Evolutionary conservation across 2,329 filamentous ascomycete species (phyloP).

Genomic region (Colletotrichum sp.): DNA sequence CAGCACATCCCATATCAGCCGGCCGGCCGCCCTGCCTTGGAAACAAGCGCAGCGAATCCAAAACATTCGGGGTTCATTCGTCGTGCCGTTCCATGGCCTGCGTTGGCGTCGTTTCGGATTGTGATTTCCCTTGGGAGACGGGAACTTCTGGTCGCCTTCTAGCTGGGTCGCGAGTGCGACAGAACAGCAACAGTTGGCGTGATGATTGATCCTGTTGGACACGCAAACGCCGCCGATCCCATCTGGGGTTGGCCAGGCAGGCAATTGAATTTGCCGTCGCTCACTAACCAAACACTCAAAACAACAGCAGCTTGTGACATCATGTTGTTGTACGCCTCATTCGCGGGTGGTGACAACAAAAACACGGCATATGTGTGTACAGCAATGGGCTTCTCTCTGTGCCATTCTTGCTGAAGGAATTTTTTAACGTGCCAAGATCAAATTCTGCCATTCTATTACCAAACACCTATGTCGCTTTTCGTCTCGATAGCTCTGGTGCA

Average conservation of each 20-base stretch:
- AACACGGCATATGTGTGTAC: conserved; percentile 64
- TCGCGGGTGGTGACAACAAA: background rate
- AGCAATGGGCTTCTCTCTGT: conserved; percentile 56
- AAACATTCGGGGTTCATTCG: background rate
- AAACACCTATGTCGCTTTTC: conserved; percentile 53
- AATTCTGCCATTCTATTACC: conserved; percentile 58
- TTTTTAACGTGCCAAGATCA: conserved; percentile 60
- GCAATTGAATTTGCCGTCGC: background rate
- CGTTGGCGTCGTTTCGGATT: conserved; percentile 3
- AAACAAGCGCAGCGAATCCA: background rate
- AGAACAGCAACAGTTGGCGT: background rate
- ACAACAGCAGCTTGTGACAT: background rate
- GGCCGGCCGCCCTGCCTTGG: background rate
- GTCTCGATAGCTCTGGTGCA: conserved; percentile 46
- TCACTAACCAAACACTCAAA: background rate
- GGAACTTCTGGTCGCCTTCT: background rate
- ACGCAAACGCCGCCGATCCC: background rate
- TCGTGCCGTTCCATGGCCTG: background rate
- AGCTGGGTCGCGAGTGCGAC: background rate
- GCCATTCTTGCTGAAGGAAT: conserved; percentile 63
- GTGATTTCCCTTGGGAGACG: background rate
- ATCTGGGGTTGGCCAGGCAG: background rate
- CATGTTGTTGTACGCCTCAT: background rate
- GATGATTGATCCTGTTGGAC: background rate
- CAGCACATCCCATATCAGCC: background rate